These are phyloP conservation scores for Triticum urartu DNA, from an alignment of 176 grass and related monocot genomes.

Conservation along the genomic window DNA sequence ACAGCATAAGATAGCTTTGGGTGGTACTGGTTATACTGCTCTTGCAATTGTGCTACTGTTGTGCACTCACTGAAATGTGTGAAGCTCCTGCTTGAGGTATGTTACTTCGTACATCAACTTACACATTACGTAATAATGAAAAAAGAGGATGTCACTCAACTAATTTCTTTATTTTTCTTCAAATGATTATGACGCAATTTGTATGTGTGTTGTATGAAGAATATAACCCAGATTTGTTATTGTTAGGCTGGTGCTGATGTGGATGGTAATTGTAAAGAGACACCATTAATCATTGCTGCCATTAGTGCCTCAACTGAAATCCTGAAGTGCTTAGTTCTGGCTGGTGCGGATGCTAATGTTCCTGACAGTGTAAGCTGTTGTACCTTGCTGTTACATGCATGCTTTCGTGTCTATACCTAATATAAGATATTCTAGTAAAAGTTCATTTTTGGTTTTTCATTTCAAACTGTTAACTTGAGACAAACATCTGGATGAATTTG, in stretches of 20 bases:
- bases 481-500: background rate
- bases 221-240: constrained; percentile 8
- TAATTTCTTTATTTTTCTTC: background rate
- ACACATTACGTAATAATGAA: background rate
- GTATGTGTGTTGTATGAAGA: background rate
- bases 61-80: background rate
- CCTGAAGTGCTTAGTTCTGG: constrained; percentile 28
- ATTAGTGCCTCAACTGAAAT: constrained; percentile 22
- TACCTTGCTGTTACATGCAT: background rate
- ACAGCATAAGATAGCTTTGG: constrained; percentile 5
- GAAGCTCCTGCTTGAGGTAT: constrained; percentile 17
- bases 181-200: background rate
- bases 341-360: constrained; percentile 40
- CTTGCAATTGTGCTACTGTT: constrained; percentile 6
- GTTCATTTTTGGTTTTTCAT: background rate
- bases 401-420: background rate
- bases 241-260: constrained; percentile 45
- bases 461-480: background rate
- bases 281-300: constrained; percentile 7
- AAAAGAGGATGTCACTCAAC: background rate
- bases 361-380: constrained; percentile 21
- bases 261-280: constrained; percentile 24
- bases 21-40: background rate
- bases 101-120: constrained; percentile 10
- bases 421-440: background rate